A percentile compares a stretch with the other conserved stretches of the same genome.
Evolutionary conservation across 306 rosid genomes (phyloP).

Genomic region (Pyrus bretschneideri): DNA sequence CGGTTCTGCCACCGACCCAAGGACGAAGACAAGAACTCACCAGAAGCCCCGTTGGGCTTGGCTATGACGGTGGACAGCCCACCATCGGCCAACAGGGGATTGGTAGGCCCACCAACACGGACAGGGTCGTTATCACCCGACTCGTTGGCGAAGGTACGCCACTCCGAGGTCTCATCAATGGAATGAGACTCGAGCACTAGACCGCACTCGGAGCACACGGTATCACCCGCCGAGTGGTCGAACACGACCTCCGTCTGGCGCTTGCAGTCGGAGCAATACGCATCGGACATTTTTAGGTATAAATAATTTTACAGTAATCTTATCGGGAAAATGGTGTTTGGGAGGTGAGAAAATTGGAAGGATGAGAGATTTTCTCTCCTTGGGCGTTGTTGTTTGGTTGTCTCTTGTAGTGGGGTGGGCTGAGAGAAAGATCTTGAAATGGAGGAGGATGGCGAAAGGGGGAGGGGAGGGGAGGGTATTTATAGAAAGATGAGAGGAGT

Average conservation of each 20-base stretch:
- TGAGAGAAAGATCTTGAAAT: not conserved
- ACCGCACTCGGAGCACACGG: slow-evolving; percentile 91
- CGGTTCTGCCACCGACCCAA: slow-evolving; percentile 98
- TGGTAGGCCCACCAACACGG: slow-evolving; percentile 89
- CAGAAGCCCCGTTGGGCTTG: slow-evolving; percentile 73
- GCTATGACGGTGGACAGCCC: slow-evolving; percentile 92
- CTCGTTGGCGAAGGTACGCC: slow-evolving; percentile 90
- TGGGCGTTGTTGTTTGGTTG: not conserved
- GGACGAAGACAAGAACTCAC: slow-evolving; percentile 77
- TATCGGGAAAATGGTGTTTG: not conserved
- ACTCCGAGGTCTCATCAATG: slow-evolving; percentile 91
- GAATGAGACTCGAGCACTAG: slow-evolving; percentile 88
- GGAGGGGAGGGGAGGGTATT: not conserved
- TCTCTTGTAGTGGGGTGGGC: not conserved
- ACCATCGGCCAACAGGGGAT: slow-evolving; percentile 76
- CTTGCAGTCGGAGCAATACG: slow-evolving; percentile 85
- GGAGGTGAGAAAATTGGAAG: not conserved
- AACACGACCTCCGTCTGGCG: slow-evolving; percentile 82
- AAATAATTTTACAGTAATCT: not conserved
- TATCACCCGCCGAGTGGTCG: slow-evolving; percentile 94
- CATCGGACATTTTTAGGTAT: slow-evolving; percentile 53
- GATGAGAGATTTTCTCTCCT: not conserved
- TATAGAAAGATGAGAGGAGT: slow-evolving; percentile 9
- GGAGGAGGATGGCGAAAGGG: too few species aligned
- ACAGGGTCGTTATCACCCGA: slow-evolving; percentile 94